A percentile compares a stretch with the other conserved stretches of the same genome.
phyloP scores from a whole-genome alignment of 1,139 yeast genomes.

The Yamadazyma sp. region DNA sequence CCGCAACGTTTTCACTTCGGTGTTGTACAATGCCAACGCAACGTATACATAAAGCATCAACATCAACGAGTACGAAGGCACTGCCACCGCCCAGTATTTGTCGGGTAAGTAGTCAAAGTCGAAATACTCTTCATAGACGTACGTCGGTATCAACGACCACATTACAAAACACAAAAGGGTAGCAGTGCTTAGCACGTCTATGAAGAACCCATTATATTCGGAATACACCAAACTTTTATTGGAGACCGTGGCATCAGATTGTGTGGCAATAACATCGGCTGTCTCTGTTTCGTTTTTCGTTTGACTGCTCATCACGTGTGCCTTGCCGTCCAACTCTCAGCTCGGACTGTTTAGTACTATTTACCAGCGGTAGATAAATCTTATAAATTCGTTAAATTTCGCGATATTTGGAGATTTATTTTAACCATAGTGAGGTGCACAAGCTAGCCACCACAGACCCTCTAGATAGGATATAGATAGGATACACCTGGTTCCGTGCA shows the following conservation, averaged over 20 bases:
- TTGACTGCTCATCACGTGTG: background rate
- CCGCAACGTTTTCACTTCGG: slow-evolving; percentile 65
- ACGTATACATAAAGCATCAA: slow-evolving; percentile 70
- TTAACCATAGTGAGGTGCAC: too few relatives aligned
- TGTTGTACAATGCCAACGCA: slow-evolving; percentile 68
- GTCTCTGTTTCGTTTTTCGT: slow-evolving; percentile 3
- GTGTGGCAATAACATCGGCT: slow-evolving; percentile 62
- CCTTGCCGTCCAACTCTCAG: too few relatives aligned
- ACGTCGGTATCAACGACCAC: slow-evolving; percentile 72
- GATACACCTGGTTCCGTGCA: too few relatives aligned
- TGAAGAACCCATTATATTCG: slow-evolving; percentile 80
- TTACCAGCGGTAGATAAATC: too few relatives aligned
- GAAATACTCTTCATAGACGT: slow-evolving; percentile 43
- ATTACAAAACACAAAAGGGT: slow-evolving; percentile 53
- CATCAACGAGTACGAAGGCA: slow-evolving; percentile 71
- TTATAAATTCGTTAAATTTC: too few relatives aligned
- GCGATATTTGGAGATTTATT: too few relatives aligned
- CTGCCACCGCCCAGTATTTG: slow-evolving; percentile 81
- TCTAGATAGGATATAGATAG: too few relatives aligned
- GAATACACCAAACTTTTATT: slow-evolving; percentile 65
- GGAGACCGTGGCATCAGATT: slow-evolving; percentile 75
- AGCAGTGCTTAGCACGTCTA: slow-evolving; percentile 61
- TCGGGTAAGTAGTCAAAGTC: slow-evolving; percentile 78
- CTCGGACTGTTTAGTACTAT: too few relatives aligned
- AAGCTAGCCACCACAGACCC: too few relatives aligned